Percentiles rank a stretch among this genome's conserved stretches.
phyloP scores from a whole-genome alignment of 805 yeast genomes.

The Saccharomycopsis sp. region DNA sequence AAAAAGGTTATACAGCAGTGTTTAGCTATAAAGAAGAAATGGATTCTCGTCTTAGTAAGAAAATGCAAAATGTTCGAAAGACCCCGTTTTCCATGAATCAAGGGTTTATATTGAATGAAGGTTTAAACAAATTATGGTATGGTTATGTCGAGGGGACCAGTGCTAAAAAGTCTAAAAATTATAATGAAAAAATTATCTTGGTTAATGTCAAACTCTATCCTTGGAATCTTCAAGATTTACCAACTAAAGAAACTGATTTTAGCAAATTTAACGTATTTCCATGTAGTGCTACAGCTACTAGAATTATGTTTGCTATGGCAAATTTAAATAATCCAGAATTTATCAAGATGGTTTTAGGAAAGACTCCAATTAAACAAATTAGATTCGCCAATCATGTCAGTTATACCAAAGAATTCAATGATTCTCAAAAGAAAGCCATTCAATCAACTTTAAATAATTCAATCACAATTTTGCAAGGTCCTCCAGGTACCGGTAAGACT shows the following conservation, averaged over 20 bases:
- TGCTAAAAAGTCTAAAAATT: constrained; percentile 23
- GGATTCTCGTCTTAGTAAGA: constrained; percentile 39
- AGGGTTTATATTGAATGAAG: constrained; percentile 39
- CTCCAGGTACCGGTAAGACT: constrained; percentile 79
- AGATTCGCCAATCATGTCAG: constrained; percentile 44
- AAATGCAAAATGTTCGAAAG: constrained; percentile 34
- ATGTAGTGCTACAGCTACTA: constrained; percentile 49
- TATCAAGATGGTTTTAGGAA: constrained; percentile 43
- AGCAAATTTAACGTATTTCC: constrained; percentile 40
- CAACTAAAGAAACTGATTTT: constrained; percentile 26
- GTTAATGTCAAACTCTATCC: constrained; percentile 41
- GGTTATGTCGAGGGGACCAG: constrained; percentile 40
- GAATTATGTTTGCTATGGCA: constrained; percentile 60
- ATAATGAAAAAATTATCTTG: constrained; percentile 26
- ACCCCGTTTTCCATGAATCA: constrained; percentile 52
- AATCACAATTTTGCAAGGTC: constrained; percentile 58
- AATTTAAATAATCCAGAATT: constrained; percentile 42
- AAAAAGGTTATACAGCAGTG: constrained; percentile 20
- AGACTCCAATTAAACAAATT: constrained; percentile 43
- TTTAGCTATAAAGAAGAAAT: constrained; percentile 39
- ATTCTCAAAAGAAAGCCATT: constrained; percentile 45
- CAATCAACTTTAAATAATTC: constrained; percentile 42
- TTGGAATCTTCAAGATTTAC: constrained; percentile 48
- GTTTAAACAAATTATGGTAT: constrained; percentile 51
- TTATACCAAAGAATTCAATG: constrained; percentile 40